phyloP scores from a whole-genome alignment of 805 yeast genomes.

The Cephaloascus fragrans region DNA sequence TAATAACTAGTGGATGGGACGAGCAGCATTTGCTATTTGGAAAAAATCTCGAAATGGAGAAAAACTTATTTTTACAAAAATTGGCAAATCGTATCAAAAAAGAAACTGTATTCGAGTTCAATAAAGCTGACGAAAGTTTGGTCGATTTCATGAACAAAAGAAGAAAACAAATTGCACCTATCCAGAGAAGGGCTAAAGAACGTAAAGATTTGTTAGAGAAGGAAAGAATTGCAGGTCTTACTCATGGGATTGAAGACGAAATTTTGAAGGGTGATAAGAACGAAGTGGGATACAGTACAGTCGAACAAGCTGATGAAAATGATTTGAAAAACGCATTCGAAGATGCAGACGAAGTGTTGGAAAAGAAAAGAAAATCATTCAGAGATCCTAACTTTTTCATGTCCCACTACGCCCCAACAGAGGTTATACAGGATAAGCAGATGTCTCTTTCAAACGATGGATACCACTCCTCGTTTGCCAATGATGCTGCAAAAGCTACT shows the following conservation, averaged over 20 bases:
- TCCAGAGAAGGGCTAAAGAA: conserved; percentile 71
- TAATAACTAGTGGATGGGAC: conserved; percentile 77
- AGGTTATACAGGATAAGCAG: conserved; percentile 75
- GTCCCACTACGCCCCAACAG: conserved; percentile 82
- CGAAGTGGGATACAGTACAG: conserved; percentile 37
- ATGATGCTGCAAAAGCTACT: conserved; percentile 76
- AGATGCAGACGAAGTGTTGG: conserved; percentile 35
- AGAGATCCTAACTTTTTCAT: conserved; percentile 75
- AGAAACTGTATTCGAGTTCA: conserved; percentile 92
- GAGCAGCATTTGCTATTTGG: conserved; percentile 77
- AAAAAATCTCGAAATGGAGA: conserved; percentile 62
- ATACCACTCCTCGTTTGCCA: conserved; percentile 50
- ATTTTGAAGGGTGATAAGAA: conserved; percentile 41
- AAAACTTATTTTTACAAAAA: conserved; percentile 60
- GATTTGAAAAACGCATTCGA: conserved; percentile 41
- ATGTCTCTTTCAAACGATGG: conserved; percentile 30
- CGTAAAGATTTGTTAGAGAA: conserved; percentile 56
- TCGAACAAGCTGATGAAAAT: conserved; percentile 34
- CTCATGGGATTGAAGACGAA: conserved; percentile 69
- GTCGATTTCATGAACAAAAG: conserved; percentile 79
- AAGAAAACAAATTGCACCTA: conserved; percentile 80
- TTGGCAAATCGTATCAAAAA: conserved; percentile 60
- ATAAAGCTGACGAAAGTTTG: conserved; percentile 57
- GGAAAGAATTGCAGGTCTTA: conserved; percentile 67
- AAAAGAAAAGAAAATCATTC: conserved; percentile 37